Evolutionary conservation across 768 basidiomycete species (phyloP).

Genomic region (Termitomyces sp.): DNA sequence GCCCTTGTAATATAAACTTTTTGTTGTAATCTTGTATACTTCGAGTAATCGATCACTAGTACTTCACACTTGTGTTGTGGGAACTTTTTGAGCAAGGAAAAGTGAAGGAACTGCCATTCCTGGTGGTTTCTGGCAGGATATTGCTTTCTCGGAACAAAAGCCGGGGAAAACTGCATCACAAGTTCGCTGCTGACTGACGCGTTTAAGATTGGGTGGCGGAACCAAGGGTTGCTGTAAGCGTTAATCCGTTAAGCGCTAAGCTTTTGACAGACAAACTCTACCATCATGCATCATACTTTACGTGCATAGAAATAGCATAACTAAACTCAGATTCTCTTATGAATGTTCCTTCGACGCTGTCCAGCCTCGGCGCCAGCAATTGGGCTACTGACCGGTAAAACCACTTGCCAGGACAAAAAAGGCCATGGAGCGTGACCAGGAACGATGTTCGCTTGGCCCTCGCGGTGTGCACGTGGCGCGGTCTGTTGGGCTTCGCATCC

Average conservation of each 20-base stretch:
- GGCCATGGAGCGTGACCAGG: neutral
- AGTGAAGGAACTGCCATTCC: no score
- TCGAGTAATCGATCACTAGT: neutral
- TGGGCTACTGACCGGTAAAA: neutral
- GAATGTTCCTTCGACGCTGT: neutral
- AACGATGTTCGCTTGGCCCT: conserved; percentile 11
- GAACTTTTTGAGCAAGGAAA: no score
- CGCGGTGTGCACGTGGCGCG: conserved; percentile 11
- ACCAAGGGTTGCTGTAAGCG: no score
- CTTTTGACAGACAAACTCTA: neutral
- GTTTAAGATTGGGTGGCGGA: neutral
- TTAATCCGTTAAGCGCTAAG: neutral
- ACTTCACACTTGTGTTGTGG: no score
- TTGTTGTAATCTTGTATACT: neutral
- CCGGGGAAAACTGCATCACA: neutral
- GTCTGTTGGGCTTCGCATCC: conserved; percentile 1
- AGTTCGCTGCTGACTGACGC: neutral
- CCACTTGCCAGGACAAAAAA: neutral
- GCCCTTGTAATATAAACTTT: neutral
- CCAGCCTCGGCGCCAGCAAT: neutral
- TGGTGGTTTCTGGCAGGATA: neutral
- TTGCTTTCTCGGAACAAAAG: neutral
- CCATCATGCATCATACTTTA: neutral
- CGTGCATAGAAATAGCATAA: neutral
- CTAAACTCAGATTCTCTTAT: neutral